These are phyloP conservation scores for Hanseniaspora meyeri DNA, from an alignment of 805 yeast species.

Conservation along the genomic window DNA sequence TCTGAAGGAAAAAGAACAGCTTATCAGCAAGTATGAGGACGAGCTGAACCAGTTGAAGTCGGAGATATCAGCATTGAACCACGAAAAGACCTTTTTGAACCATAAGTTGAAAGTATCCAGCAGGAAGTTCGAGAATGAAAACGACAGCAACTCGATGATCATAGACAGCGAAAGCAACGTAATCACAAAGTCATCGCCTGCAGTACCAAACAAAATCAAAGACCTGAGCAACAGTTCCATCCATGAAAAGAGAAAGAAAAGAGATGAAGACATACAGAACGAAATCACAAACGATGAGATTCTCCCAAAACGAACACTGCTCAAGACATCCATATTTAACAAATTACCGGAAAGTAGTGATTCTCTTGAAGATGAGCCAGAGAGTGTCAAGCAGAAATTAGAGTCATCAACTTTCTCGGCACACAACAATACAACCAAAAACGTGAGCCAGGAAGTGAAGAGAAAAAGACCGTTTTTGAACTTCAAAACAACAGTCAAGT, in stretches of 20 bases:
- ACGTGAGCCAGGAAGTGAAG: not conserved
- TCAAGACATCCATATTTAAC: not conserved
- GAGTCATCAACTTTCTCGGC: not conserved
- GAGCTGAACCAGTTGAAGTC: constrained; percentile 33
- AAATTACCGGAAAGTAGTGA: not conserved
- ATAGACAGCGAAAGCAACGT: not conserved
- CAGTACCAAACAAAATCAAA: not conserved
- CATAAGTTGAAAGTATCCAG: constrained; percentile 3
- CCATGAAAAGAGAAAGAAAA: not conserved
- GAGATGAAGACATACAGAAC: not conserved
- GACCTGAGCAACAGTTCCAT: not conserved
- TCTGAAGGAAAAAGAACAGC: constrained; percentile 21
- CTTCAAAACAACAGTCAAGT: constrained; percentile 7
- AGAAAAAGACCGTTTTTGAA: not conserved
- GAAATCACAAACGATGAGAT: not conserved
- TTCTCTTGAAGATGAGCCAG: not conserved
- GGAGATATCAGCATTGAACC: constrained; percentile 35
- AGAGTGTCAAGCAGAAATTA: not conserved
- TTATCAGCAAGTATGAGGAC: constrained; percentile 22
- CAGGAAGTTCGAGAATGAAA: not conserved
- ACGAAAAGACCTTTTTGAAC: constrained; percentile 42
- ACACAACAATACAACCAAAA: not conserved
- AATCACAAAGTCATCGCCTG: not conserved
- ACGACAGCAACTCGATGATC: not conserved
- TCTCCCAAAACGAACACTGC: not conserved